A percentile compares a stretch with the other conserved stretches of the same genome.
Conservation (phyloP, 345 rosid species). For the Odontarrhena argentea region DNA sequence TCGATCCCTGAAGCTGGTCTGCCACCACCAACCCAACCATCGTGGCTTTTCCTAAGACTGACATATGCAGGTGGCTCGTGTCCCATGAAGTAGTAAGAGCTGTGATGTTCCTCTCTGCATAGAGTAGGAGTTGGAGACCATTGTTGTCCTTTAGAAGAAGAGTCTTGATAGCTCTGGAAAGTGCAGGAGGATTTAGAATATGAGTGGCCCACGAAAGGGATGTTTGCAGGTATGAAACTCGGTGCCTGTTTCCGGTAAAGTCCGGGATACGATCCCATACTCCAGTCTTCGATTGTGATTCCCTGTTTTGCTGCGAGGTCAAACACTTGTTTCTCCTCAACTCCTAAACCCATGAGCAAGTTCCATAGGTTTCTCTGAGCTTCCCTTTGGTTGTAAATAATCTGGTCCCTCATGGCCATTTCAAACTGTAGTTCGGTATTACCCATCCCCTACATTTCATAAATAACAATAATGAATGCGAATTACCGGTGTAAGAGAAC, state of each 20-base stretch:
- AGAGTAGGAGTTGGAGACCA: constrained; percentile 55
- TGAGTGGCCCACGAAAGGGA: constrained; percentile 49
- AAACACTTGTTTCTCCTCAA: constrained; percentile 68
- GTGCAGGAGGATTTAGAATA: constrained; percentile 60
- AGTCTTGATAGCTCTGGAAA: constrained; percentile 52
- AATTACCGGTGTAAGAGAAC: not conserved
- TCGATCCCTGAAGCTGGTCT: constrained; percentile 45
- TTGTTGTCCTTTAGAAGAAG: constrained; percentile 46
- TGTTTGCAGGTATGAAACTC: constrained; percentile 40
- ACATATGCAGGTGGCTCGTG: constrained; percentile 50
- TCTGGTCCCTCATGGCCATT: constrained; percentile 96
- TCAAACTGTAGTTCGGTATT: constrained; percentile 93
- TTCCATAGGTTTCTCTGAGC: constrained; percentile 84
- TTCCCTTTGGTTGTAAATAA: constrained; percentile 86
- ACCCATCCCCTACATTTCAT: constrained; percentile 71
- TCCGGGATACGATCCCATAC: constrained; percentile 48
- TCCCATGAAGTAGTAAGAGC: constrained; percentile 63
- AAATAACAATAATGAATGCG: constrained; percentile 33
- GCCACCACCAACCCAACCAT: constrained; percentile 49
- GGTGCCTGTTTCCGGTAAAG: constrained; percentile 54
- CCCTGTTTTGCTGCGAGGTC: constrained; percentile 83
- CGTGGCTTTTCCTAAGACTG: constrained; percentile 49
- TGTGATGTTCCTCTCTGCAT: constrained; percentile 69
- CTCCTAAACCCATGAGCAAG: constrained; percentile 74
- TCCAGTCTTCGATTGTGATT: constrained; percentile 78